These are phyloP conservation scores for Parietichytrium sp. DNA, from an alignment of 108 stramenopile genomes.

Conservation along the genomic window DNA sequence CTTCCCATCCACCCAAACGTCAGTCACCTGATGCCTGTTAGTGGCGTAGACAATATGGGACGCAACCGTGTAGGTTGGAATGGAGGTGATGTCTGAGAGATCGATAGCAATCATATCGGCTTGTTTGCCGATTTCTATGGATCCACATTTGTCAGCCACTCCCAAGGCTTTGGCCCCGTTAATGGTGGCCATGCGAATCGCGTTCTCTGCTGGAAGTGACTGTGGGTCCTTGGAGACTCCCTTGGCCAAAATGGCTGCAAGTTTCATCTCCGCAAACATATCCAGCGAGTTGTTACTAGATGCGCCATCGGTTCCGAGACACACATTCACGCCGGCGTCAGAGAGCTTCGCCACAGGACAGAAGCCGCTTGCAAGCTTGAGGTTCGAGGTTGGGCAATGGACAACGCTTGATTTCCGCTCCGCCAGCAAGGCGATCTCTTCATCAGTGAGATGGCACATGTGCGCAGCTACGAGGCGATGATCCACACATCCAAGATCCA, in stretches of 20 bases:
- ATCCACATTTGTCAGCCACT: conserved; percentile 9
- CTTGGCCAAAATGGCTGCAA: conserved; percentile 40
- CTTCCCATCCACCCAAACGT: conserved; percentile 27
- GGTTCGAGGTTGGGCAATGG: conserved; percentile 47
- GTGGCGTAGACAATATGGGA: conserved; percentile 38
- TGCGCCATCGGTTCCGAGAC: conserved; percentile 40
- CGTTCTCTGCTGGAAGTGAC: background rate
- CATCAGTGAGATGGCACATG: conserved; percentile 37
- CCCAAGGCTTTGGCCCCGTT: conserved; percentile 46
- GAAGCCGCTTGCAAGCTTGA: conserved; percentile 41
- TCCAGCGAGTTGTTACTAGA: conserved; percentile 45
- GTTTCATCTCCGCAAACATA: conserved; percentile 40
- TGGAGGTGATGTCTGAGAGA: background rate
- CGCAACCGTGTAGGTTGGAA: conserved; percentile 32
- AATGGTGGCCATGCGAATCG: conserved; percentile 43
- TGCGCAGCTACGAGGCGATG: conserved; percentile 36
- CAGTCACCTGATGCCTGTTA: conserved; percentile 10
- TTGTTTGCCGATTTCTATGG: conserved; percentile 38
- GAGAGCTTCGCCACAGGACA: conserved; percentile 22
- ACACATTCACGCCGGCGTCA: conserved; percentile 41
- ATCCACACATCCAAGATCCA: background rate
- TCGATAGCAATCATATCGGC: conserved; percentile 42
- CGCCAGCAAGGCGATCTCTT: background rate
- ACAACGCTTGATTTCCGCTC: background rate
- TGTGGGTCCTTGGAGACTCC: conserved; percentile 24